A percentile compares a stretch with the other conserved stretches of the same genome.
These are phyloP conservation scores for Theileria annulata DNA, from an alignment of 169 alveolate genomes.

Conservation along the genomic window DNA sequence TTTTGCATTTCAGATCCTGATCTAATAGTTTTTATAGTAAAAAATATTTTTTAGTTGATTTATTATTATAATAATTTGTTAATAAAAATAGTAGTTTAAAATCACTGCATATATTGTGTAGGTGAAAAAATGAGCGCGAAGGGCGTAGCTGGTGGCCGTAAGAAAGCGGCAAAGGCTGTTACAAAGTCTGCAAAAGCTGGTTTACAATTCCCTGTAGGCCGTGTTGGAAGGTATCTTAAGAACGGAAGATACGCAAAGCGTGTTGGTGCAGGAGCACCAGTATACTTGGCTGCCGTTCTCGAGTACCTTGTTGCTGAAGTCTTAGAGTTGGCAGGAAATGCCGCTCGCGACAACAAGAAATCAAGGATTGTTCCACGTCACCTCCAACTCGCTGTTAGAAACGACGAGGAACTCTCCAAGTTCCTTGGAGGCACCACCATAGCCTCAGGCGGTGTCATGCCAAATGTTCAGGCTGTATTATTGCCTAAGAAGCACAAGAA, in stretches of 20 bases:
- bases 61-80: not conserved
- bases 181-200: slow-evolving; percentile 98
- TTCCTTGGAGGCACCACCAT: slow-evolving; percentile 96
- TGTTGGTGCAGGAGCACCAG: slow-evolving; percentile 99
- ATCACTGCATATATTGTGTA: not conserved
- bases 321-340: slow-evolving; percentile 98
- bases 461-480: slow-evolving; percentile 94
- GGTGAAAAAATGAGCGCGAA: slow-evolving; percentile 62
- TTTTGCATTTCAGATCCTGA: not conserved
- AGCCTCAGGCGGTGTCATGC: slow-evolving; percentile 98
- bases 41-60: not conserved
- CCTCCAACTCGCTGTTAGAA: slow-evolving; percentile 96
- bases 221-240: slow-evolving; percentile 96
- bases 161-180: slow-evolving; percentile 83
- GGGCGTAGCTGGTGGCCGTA: slow-evolving; percentile 82
- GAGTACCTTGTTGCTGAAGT: slow-evolving; percentile 98
- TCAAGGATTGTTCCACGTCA: slow-evolving; percentile 98
- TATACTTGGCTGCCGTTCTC: slow-evolving; percentile 97
- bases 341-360: slow-evolving; percentile 96
- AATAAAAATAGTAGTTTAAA: not conserved
- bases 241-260: slow-evolving; percentile 97
- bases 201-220: slow-evolving; percentile 98
- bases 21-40: not conserved
- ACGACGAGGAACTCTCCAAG: slow-evolving; percentile 97
- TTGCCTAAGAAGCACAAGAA: slow-evolving; percentile 88